Evolutionary conservation across 1,284 basidiomycete genomes (phyloP).

Genomic region (Marasmius sp.): DNA sequence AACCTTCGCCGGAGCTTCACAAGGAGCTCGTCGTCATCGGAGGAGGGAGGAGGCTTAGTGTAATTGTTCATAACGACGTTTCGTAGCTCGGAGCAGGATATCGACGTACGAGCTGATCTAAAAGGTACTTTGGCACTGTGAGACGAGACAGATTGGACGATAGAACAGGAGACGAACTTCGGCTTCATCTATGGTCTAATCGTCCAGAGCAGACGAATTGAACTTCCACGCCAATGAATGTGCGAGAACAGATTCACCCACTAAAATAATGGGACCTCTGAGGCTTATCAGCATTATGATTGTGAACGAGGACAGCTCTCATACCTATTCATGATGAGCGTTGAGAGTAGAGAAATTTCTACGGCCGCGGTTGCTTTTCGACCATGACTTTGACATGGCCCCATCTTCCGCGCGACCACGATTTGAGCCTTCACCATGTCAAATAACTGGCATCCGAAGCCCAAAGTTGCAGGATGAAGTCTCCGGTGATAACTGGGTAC

Average conservation of each 20-base stretch:
- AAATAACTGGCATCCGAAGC: not conserved
- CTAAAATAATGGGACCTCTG: constrained; percentile 30
- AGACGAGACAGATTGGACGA: not conserved
- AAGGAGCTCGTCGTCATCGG: constrained; percentile 37
- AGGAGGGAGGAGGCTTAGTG: constrained; percentile 36
- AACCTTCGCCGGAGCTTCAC: constrained; percentile 36
- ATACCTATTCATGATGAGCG: not conserved
- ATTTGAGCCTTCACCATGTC: not conserved
- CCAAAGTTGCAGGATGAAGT: not conserved
- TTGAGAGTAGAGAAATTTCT: not conserved
- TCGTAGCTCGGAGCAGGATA: not conserved
- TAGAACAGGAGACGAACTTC: constrained; percentile 28
- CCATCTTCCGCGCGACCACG: not conserved
- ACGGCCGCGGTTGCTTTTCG: not conserved
- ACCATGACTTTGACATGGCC: not conserved
- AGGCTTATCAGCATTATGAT: not conserved
- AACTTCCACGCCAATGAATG: not conserved
- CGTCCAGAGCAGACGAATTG: not conserved
- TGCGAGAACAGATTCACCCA: constrained; percentile 11
- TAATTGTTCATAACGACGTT: not conserved
- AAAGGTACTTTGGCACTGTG: constrained; percentile 29
- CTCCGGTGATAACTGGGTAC: not conserved
- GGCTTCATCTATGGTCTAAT: constrained; percentile 42
- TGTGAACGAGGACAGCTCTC: not conserved
- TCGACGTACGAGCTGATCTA: constrained; percentile 37